Conservation (phyloP, 1,139 yeast genomes). For the Candida sanyaensis region DNA sequence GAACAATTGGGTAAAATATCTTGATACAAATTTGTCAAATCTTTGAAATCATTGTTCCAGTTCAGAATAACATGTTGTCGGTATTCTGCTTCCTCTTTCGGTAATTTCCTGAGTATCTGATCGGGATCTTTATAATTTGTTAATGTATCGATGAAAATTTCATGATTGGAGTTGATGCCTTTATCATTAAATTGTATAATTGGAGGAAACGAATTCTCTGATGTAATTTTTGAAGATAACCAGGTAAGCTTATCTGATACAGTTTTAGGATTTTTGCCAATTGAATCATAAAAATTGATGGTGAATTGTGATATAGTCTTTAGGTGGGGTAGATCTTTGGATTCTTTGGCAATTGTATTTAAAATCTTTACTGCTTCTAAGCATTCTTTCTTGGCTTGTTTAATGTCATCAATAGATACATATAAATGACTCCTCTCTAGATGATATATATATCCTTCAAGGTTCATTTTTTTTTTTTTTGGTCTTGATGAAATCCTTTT, state of each 20-base stretch:
- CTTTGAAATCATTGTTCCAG: conserved; percentile 20
- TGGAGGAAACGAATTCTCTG: conserved; percentile 38
- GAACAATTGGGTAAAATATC: conserved; percentile 74
- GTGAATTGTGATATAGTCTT: conserved; percentile 22
- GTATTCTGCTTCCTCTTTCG: conserved; percentile 18
- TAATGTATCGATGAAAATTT: conserved; percentile 10
- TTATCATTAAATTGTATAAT: conserved; percentile 19
- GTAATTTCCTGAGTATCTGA: conserved; percentile 17
- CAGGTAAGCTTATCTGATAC: conserved; percentile 35
- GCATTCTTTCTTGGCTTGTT: conserved; percentile 21
- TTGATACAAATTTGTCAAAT: conserved; percentile 41
- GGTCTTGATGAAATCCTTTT: too few species aligned
- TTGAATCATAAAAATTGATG: conserved; percentile 22
- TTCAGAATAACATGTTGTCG: conserved; percentile 15
- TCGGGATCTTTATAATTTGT: conserved; percentile 4
- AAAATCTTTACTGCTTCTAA: conserved; percentile 27
- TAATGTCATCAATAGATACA: conserved; percentile 16
- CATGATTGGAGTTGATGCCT: conserved; percentile 17
- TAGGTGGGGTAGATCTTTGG: conserved; percentile 5
- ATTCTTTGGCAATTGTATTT: conserved; percentile 21
- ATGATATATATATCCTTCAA: conserved; percentile 9
- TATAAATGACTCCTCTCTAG: conserved; percentile 19
- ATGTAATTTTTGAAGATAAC: conserved; percentile 41
- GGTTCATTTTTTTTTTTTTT: not conserved
- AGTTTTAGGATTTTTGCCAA: conserved; percentile 8